These are phyloP conservation scores for Cardamine occulta DNA, from an alignment of 345 rosid genomes.

Conservation along the genomic window DNA sequence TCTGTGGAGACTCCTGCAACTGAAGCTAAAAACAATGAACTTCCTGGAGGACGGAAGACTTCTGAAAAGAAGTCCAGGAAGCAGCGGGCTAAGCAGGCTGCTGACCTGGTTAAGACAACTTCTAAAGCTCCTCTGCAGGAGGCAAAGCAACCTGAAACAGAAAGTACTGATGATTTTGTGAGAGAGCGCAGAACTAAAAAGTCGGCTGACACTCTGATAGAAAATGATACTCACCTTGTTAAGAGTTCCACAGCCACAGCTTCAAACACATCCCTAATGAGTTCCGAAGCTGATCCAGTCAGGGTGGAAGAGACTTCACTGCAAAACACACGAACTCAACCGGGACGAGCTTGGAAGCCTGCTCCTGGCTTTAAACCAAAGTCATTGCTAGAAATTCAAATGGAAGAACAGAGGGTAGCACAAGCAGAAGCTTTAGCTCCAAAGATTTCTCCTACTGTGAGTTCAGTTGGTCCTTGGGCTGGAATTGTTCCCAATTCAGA, in stretches of 20 bases:
- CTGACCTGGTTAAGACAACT: constrained; percentile 62
- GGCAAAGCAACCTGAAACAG: constrained; percentile 53
- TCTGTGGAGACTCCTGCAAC: constrained; percentile 34
- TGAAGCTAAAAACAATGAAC: constrained; percentile 58
- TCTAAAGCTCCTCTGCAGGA: constrained; percentile 52
- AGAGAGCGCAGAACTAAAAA: constrained; percentile 44
- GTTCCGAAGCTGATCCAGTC: constrained; percentile 43
- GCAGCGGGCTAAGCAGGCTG: constrained; percentile 65
- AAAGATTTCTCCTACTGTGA: constrained; percentile 52
- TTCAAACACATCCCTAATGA: constrained; percentile 9
- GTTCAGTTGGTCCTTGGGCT: constrained; percentile 70
- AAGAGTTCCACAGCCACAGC: constrained; percentile 42
- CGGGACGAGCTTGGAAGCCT: constrained; percentile 89
- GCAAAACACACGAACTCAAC: constrained; percentile 46
- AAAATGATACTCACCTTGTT: constrained; percentile 46
- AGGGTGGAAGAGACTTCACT: constrained; percentile 52
- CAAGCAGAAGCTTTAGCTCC: constrained; percentile 62
- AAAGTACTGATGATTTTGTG: constrained; percentile 45
- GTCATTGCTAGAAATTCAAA: constrained; percentile 94
- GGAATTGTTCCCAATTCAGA: constrained; percentile 71
- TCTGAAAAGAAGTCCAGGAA: constrained; percentile 86
- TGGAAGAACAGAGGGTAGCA: constrained; percentile 82
- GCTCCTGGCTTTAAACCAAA: constrained; percentile 95
- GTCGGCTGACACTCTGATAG: constrained; percentile 39
- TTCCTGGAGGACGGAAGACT: constrained; percentile 59